Conservation (phyloP, 352 stramenopile species). For the Phytopythium litorale region DNA sequence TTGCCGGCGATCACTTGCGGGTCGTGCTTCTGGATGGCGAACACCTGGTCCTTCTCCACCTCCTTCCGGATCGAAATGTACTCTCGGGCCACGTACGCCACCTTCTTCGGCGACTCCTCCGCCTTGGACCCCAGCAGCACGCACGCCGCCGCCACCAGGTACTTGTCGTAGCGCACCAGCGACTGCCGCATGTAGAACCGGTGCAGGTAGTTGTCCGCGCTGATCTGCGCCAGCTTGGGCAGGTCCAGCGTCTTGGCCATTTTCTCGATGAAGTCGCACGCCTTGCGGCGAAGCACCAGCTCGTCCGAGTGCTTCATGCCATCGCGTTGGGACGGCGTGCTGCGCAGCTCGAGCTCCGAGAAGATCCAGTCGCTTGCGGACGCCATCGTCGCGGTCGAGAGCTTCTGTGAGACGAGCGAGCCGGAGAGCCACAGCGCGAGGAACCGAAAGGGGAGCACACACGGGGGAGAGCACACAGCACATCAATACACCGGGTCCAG, state of each 20-base stretch:
- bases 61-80: constrained; percentile 70
- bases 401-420: constrained; percentile 5
- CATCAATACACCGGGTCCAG: constrained; percentile 7
- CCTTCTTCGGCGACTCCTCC: constrained; percentile 81
- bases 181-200: constrained; percentile 86
- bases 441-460: constrained; percentile 3
- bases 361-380: constrained; percentile 81
- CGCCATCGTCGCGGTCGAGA: not conserved
- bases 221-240: constrained; percentile 80
- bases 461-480: constrained; percentile 7
- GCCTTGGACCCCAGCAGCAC: constrained; percentile 83
- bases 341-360: constrained; percentile 55
- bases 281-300: constrained; percentile 63
- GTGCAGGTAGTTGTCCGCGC: constrained; percentile 85
- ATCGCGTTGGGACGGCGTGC: constrained; percentile 64
- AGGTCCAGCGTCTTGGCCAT: constrained; percentile 75
- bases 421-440: not conserved
- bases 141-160: constrained; percentile 73
- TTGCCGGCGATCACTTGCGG: constrained; percentile 57
- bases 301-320: constrained; percentile 77
- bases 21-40: constrained; percentile 76
- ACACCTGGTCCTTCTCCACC: constrained; percentile 73
- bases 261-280: constrained; percentile 85
- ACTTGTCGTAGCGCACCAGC: constrained; percentile 83
- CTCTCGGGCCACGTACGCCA: constrained; percentile 64